These are phyloP conservation scores for Aspergillus calidoustus DNA, from an alignment of 2,329 filamentous ascomycete species.

Conservation along the genomic window DNA sequence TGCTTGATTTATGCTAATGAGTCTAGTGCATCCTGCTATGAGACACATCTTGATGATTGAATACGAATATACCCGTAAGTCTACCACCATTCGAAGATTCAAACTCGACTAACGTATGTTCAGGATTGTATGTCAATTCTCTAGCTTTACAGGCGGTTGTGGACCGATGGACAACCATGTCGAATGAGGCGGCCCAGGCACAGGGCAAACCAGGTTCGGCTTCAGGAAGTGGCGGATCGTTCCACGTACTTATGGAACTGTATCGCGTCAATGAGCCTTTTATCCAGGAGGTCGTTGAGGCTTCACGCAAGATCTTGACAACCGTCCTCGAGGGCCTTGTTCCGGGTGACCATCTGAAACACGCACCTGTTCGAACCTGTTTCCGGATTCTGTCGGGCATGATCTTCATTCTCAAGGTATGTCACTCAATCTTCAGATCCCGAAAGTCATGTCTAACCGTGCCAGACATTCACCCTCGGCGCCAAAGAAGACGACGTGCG, in stretches of 20 bases:
- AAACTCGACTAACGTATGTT: slow-evolving; percentile 19
- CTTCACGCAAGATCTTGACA: slow-evolving; percentile 63
- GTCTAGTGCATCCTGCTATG: slow-evolving; percentile 60
- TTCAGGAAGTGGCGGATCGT: slow-evolving; percentile 39
- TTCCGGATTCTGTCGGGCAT: slow-evolving; percentile 68
- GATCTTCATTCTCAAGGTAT: slow-evolving; percentile 67
- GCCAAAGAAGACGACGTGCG: slow-evolving; percentile 66
- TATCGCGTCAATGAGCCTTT: slow-evolving; percentile 65
- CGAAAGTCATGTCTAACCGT: slow-evolving; percentile 9
- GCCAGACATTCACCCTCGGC: slow-evolving; percentile 64
- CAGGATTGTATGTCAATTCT: slow-evolving; percentile 82
- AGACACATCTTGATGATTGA: slow-evolving; percentile 86
- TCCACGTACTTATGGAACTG: slow-evolving; percentile 47
- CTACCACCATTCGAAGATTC: not conserved
- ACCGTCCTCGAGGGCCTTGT: slow-evolving; percentile 63
- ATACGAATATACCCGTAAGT: slow-evolving; percentile 85
- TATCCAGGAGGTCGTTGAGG: slow-evolving; percentile 66
- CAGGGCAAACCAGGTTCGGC: slow-evolving; percentile 34
- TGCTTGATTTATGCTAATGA: slow-evolving; percentile 27
- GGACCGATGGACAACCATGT: slow-evolving; percentile 82
- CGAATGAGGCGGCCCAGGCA: slow-evolving; percentile 43
- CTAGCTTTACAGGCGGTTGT: slow-evolving; percentile 93
- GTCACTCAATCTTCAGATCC: slow-evolving; percentile 10
- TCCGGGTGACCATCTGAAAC: slow-evolving; percentile 62
- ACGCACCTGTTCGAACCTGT: slow-evolving; percentile 67